These are phyloP conservation scores for Choiromyces venosus DNA, from an alignment of 495 filamentous ascomycete species.

Conservation along the genomic window DNA sequence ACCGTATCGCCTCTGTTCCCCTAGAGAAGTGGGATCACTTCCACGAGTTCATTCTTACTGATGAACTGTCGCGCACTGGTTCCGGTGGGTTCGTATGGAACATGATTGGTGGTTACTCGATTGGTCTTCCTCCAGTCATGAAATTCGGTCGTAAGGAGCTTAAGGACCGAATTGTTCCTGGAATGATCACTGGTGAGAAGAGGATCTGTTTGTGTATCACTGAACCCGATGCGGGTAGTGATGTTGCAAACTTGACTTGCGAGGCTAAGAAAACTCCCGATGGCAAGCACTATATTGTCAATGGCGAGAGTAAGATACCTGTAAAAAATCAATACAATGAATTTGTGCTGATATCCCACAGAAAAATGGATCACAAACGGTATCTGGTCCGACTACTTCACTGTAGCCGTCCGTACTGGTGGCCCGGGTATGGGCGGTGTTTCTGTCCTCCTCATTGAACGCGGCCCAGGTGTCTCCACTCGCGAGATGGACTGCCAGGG, in stretches of 20 bases:
- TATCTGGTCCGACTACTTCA: slow-evolving; percentile 95
- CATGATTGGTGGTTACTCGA: slow-evolving; percentile 87
- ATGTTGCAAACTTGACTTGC: slow-evolving; percentile 91
- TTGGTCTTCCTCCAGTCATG: slow-evolving; percentile 83
- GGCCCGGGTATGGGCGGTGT: slow-evolving; percentile 82
- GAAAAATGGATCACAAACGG: slow-evolving; percentile 99
- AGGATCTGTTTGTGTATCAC: slow-evolving; percentile 87
- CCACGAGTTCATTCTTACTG: slow-evolving; percentile 91
- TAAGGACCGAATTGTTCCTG: slow-evolving; percentile 77
- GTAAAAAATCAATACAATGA: background rate
- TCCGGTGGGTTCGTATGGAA: slow-evolving; percentile 99
- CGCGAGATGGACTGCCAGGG: slow-evolving; percentile 97
- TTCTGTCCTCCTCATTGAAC: slow-evolving; percentile 82
- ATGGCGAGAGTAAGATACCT: slow-evolving; percentile 64
- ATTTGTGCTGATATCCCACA: background rate
- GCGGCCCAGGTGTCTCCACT: slow-evolving; percentile 75
- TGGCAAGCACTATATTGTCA: slow-evolving; percentile 98
- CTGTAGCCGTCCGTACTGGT: slow-evolving; percentile 88
- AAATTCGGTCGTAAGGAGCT: slow-evolving; percentile 87
- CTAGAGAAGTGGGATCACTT: slow-evolving; percentile 95
- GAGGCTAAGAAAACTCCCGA: slow-evolving; percentile 89
- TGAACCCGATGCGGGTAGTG: slow-evolving; percentile 71
- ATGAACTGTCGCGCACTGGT: slow-evolving; percentile 81
- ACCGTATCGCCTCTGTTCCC: slow-evolving; percentile 67
- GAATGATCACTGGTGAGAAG: slow-evolving; percentile 85